phyloP scores from a whole-genome alignment of 805 yeast species.

The Monosporozyma yasuniensis region DNA sequence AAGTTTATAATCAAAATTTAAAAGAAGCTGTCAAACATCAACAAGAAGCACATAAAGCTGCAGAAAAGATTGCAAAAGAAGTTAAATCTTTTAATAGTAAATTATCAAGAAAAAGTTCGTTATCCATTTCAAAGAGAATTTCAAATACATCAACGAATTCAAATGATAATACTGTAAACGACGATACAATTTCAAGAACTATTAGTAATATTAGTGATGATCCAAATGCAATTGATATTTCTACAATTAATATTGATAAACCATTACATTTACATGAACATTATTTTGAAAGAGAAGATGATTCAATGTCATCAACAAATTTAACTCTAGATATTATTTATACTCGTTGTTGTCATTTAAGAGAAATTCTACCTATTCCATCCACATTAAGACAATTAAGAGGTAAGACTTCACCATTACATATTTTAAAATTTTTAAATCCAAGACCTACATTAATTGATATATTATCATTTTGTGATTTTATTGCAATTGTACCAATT shows the following conservation, averaged over 20 bases:
- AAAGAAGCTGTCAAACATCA: constrained; percentile 65
- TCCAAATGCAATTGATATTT: neutral
- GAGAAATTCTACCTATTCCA: constrained; percentile 88
- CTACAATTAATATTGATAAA: constrained; percentile 44
- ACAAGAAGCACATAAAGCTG: constrained; percentile 65
- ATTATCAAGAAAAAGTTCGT: constrained; percentile 21
- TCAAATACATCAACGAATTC: neutral
- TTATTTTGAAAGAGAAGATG: constrained; percentile 35
- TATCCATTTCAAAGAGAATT: neutral
- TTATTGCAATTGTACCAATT: constrained; percentile 76
- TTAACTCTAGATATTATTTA: constrained; percentile 55
- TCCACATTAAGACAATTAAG: constrained; percentile 77
- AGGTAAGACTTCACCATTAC: constrained; percentile 67
- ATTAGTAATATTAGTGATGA: neutral
- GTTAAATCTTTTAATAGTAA: constrained; percentile 33
- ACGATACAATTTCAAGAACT: neutral
- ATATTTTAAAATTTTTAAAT: constrained; percentile 62
- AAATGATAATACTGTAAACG: neutral
- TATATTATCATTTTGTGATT: constrained; percentile 80
- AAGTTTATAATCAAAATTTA: constrained; percentile 44
- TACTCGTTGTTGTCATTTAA: constrained; percentile 85
- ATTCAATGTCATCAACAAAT: constrained; percentile 11
- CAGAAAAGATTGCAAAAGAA: constrained; percentile 60
- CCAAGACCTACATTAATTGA: constrained; percentile 89
- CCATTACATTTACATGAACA: constrained; percentile 58